phyloP scores from a whole-genome alignment of 176 grass and related monocot species.

The Musa troglodytarum region DNA sequence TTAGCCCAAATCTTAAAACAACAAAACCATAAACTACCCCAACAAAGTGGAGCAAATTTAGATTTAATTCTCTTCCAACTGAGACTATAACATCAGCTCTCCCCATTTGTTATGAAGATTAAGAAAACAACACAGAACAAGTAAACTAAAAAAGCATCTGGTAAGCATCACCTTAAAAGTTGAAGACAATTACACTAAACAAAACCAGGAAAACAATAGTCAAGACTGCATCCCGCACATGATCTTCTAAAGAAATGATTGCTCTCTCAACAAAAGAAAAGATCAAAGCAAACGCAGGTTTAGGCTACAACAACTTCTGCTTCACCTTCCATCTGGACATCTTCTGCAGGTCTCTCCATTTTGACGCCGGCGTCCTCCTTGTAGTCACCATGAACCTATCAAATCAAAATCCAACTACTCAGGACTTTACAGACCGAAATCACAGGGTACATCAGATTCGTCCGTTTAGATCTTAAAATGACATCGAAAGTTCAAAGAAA shows the following conservation, averaged over 20 bases:
- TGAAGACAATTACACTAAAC: no score
- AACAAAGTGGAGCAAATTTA: no score
- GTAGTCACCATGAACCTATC: slow-evolving; percentile 74
- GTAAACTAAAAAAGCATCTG: no score
- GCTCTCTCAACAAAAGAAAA: background rate
- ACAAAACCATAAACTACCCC: no score
- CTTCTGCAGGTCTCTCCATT: slow-evolving; percentile 52
- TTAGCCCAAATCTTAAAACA: no score
- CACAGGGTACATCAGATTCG: background rate
- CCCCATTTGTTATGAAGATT: no score
- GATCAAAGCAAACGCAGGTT: background rate
- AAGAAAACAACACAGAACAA: no score
- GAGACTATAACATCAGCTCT: no score
- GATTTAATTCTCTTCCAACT: no score
- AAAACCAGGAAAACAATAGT: background rate
- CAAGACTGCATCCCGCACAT: background rate
- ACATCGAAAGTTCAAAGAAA: background rate
- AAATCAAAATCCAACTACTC: background rate
- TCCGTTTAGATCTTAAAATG: background rate
- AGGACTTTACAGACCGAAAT: background rate
- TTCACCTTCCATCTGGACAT: slow-evolving; percentile 32
- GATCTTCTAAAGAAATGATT: background rate
- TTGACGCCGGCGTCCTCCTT: slow-evolving; percentile 66
- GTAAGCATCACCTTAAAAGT: no score
- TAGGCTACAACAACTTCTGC: slow-evolving; percentile 46